Evolutionary conservation across 2,329 filamentous ascomycete genomes (phyloP), one percentile per base, ranked within the genome.

Genomic region (Parastagonospora nodorum): DNA sequence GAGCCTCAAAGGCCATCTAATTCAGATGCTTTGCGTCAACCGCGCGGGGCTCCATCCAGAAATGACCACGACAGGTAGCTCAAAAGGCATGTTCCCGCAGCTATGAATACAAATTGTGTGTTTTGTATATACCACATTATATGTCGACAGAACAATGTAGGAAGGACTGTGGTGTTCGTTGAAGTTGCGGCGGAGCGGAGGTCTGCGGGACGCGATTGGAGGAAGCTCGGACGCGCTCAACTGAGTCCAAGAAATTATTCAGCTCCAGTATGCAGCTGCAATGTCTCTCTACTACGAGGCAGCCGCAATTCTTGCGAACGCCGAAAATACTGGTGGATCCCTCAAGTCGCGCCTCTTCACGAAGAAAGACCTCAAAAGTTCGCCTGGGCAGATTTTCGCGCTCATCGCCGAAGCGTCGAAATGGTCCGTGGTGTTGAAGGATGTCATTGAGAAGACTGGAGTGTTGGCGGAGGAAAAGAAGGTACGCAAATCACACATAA

Each of bases 251-350:
- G 55, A 57, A 48, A 36, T 36, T 16, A 45, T 51, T 29, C 30
- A 27, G 29, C 24, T 11, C 16, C 39, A 7, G 50, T 28, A 35
- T 38, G 36, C 46, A 29, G 54, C 49, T 44, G 33, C 61, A 65
- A 97, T 97, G 93, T 96, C 92, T 41, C 87, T 99, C 49, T 99
- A 99, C 73, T 89, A 96, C 72, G 94, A 97, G 78, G 89, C 92
- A 6, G 91, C 89, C 4, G 82, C 86, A 11, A 79, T 97, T 31
- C 77, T 99, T 48, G 82, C 83, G 4, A 82, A 81, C 6, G 76
- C 85, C 2, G 77, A 83, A 1, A 82, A 84, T n/a, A 76, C 80
- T 2, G 87, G 88, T n/a, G 91, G 90, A 14, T 96, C 90, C 24
- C 82, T 97, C 57, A 96, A 95, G 74, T 90, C 91, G 7, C 82